A percentile compares a stretch with the other conserved stretches of the same genome.
phyloP scores from a whole-genome alignment of 192 early-diverging fungal genomes.

The Funneliformis geosporum region DNA sequence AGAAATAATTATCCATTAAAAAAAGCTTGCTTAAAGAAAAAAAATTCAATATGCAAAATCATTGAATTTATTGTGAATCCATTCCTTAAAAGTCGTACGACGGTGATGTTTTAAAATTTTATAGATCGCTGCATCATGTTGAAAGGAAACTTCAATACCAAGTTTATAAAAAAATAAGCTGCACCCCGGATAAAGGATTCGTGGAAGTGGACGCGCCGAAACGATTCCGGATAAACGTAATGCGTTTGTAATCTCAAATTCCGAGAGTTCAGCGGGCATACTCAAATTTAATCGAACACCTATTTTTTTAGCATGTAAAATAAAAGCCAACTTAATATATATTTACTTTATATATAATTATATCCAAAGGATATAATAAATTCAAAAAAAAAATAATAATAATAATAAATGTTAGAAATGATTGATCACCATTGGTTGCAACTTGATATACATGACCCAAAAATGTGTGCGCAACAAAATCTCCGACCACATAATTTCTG shows the following conservation, averaged over 20 bases:
- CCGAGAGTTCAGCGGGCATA: background rate
- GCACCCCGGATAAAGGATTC: slow-evolving; percentile 12
- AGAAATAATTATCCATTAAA: too few relatives aligned
- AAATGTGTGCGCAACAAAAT: slow-evolving; percentile 11
- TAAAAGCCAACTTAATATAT: background rate
- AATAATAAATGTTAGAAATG: too few relatives aligned
- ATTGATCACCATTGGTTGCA: background rate
- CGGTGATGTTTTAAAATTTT: background rate
- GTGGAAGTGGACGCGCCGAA: background rate
- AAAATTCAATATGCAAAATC: too few relatives aligned
- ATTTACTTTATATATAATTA: background rate
- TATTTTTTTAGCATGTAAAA: too few relatives aligned
- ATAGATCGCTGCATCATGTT: slow-evolving; percentile 12
- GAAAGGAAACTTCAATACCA: slow-evolving; percentile 4
- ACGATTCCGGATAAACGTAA: slow-evolving; percentile 21
- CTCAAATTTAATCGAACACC: background rate
- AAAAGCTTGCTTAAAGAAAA: too few relatives aligned
- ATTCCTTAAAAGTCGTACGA: background rate
- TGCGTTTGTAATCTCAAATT: slow-evolving; percentile 6
- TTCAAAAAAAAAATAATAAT: too few relatives aligned
- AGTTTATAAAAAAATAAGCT: slow-evolving; percentile 12
- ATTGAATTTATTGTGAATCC: background rate
- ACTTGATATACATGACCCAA: slow-evolving; percentile 6
- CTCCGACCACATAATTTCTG: slow-evolving; percentile 23
- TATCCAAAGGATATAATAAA: background rate